Base-by-base conservation (phyloP, 345 rosid species). In the Hirschfeldia incana region DNA sequence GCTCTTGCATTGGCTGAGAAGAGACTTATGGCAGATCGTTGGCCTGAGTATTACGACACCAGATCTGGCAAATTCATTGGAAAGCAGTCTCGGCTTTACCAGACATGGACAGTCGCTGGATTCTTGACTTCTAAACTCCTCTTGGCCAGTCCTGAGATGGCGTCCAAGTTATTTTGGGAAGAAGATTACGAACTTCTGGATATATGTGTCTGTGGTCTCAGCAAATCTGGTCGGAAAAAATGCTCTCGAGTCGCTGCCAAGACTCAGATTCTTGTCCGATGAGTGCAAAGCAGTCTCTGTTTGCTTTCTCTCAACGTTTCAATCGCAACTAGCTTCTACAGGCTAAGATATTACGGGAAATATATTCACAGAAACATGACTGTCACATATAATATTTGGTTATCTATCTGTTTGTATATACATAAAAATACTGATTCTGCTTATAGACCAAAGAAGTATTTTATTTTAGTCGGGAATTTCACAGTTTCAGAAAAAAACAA, bases 31-130 rank as follows among this genome's bases (percentile, higher is more conserved):
- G 82, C 13, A 2, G 99, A 95, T 75, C 87, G 71, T 30, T 95
- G 99, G 99, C 98, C 98, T 3, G 98, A 95, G 72, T 95, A 95
- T 74, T 95, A 92, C 12, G 97, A 95, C 79, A 91, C 98, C 1
- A 88, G 91, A 73, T 85, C 86, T 1, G 99, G 98, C 13, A 95
- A 84, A 78, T 95, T 92, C 67, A 92, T 91, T 0, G 99, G 99
- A 62, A 95, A 95, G 82, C 97, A 91, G 81, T 84, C 98, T 11
- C 87, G 98, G 12, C 88, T 91, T 42, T 90, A 85, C 77, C 98
- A 92, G 67, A 95, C 99, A 30, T 95, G 99, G 99, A 92, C 98
- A 0, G 83, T 91, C 66, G 94, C 99, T 3, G 99, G 98, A 57
- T 91, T 87, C 88, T 80, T 95, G 72, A 88, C 98, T 8, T 92